Evolutionary conservation across 164 flowering plant genomes (phyloP), one percentile per base, ranked within the genome.

Genomic region (Platanus orientalis): DNA sequence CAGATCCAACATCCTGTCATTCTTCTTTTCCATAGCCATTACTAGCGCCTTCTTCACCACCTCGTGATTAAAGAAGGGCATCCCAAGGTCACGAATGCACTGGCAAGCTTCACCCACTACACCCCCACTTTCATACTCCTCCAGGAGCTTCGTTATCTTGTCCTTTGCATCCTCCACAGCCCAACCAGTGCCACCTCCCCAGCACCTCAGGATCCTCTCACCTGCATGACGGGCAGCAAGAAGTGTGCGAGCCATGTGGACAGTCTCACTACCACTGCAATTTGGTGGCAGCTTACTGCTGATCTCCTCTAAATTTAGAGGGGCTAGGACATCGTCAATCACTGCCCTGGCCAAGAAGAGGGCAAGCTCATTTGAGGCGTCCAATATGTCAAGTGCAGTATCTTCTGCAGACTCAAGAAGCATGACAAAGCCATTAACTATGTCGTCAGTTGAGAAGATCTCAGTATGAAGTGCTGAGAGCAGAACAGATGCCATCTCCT

Each of bases 151-250:
- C 63, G 66, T 19, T 56, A 94, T 88, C 80, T 89, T 91, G 81
- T 94, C 99, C 73, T 94, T 94, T 0, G 99, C 97, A 73, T 94
- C 99, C 76, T 94, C 99, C 74, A 94, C 96, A 9, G 96, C 96
- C 99, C 99, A 94, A 6, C 99, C 99, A 20, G 96, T 85, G 32
- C 99, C 99, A 49, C 99, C 99, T 24, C 97, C 97, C 97, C 99
- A 94, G 69, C 99, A 94, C 73, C 99, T 73, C 48, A 91, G 77
- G 64, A 94, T 61, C 79, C 99, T 91, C 83, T 94, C 99, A 16
- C 97, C 99, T 7, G 96, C 96, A 73, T 94, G 97, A n/a, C 99
- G 93, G 0, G 99, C 97, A 68, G 79, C 78, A 29, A 84, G 66
- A 0, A 94, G 86, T 7, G 97, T 72, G 9, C 81, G 79, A 44